Base-by-base conservation (phyloP, 805 yeast species). In the Candida montana region DNA sequence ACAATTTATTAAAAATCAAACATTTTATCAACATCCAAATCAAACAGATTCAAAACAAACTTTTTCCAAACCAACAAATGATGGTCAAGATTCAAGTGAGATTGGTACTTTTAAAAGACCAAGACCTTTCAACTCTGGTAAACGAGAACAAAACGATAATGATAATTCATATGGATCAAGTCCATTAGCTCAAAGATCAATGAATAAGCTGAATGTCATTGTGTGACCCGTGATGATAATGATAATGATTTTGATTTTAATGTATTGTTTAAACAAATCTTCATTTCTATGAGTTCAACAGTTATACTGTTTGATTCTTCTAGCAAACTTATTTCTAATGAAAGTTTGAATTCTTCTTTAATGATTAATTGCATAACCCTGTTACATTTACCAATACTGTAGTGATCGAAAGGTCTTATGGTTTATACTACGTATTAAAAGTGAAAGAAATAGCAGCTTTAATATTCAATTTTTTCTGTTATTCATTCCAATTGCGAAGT, bases 161-260 rank as follows among this genome's bases (percentile, higher is more conserved):
- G 32, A 37, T 23, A 37, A 26, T 17, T 9, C 13, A 19, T 20
- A 34, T 2, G 39, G 42, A 8, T 34, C 45, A 15, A 38, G 42
- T 21, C 47, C 47, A 16, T 30, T 44, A 13, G 44, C 47, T 7
- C 47, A 44, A 16, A 33, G 47, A 37, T 39, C 44, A 6, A 17
- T 39, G 35, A 44, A 44, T 34, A 44, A 37, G 16, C 7, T 44
- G 41, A 44, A 44, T 12, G 36, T 44, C 41, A 40, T 44, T 41
- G 37, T 34, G 18, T 44, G 30, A 37, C 7, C 15, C 5, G 10
- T 9, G 3, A 15, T n/a, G 5, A 4, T 9, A n/a, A 30, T 5
- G 32, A 6, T 15, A 15, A 11, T 28, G 30, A 28, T 9, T 7
- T 10, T 28, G 30, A 12, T 10, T 33, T 20, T 7, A 13, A 12